Percentiles rank a stretch among this genome's conserved stretches.
These are phyloP conservation scores for Lentinula guzmanii DNA, from an alignment of 768 basidiomycete genomes.

Conservation along the genomic window DNA sequence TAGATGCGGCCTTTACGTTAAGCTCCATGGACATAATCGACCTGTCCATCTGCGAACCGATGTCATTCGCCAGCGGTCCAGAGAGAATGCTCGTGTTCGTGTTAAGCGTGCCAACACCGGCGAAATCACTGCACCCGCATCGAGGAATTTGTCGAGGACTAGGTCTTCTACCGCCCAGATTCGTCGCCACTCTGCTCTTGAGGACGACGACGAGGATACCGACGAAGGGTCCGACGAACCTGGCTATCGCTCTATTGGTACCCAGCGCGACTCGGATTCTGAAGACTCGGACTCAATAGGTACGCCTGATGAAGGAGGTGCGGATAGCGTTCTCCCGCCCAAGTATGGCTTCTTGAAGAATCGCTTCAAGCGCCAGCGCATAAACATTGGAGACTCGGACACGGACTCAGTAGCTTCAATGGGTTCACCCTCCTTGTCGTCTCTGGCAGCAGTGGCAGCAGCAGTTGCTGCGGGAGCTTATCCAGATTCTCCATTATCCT, in stretches of 20 bases:
- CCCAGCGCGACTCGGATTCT: conserved; percentile 5
- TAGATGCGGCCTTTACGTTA: conserved; percentile 8
- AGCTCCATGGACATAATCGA: conserved; percentile 7
- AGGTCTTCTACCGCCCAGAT: conserved; percentile 1
- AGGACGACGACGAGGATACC: conserved; percentile 1
- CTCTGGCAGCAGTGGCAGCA: conserved; percentile 1
- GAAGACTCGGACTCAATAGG: conserved; percentile 6
- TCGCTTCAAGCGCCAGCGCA: conserved; percentile 7
- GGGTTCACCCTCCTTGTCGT: neutral
- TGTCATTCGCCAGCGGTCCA: conserved; percentile 6
- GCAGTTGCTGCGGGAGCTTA: conserved; percentile 4
- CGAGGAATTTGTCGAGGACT: neutral
- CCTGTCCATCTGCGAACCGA: conserved; percentile 5
- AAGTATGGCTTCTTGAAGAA: conserved; percentile 2
- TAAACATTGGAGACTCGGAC: conserved; percentile 1
- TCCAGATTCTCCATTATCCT: neutral
- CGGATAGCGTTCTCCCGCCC: neutral
- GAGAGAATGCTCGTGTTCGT: conserved; percentile 6
- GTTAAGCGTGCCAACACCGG: neutral
- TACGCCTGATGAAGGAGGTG: conserved; percentile 2
- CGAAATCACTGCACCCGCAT: neutral
- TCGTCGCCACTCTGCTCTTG: conserved; percentile 3
- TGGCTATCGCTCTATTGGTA: conserved; percentile 6
- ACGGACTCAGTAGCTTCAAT: conserved; percentile 2
- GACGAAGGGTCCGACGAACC: conserved; percentile 1